Evolutionary conservation across 495 filamentous ascomycete species (phyloP).

Genomic region (Penicillium bialowiezense): DNA sequence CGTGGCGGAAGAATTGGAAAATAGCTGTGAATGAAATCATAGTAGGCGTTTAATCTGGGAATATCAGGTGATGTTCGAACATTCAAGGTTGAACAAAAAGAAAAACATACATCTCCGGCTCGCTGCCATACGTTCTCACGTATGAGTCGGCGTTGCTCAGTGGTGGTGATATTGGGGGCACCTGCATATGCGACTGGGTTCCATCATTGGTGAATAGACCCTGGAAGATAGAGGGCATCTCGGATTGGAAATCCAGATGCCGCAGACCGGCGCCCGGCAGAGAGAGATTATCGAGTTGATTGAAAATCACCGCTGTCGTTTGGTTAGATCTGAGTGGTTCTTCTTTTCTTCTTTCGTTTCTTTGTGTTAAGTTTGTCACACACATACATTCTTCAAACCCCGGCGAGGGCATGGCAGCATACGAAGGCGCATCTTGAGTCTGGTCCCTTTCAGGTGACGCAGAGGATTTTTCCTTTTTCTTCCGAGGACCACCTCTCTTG

Average conservation of each 20-base stretch:
- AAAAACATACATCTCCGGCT: slow-evolving; percentile 38
- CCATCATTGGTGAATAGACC: slow-evolving; percentile 31
- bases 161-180: slow-evolving; percentile 34
- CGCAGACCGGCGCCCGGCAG: slow-evolving; percentile 43
- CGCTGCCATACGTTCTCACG: slow-evolving; percentile 42
- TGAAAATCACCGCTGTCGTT: slow-evolving; percentile 36
- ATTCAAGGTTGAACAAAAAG: background rate
- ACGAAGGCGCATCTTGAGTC: slow-evolving; percentile 22
- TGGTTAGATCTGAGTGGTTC: no score
- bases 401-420: slow-evolving; percentile 18
- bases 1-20: slow-evolving; percentile 59
- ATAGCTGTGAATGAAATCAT: slow-evolving; percentile 57
- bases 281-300: slow-evolving; percentile 43
- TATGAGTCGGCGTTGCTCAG: slow-evolving; percentile 25
- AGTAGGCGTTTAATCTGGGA: slow-evolving; percentile 56
- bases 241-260: slow-evolving; percentile 37
- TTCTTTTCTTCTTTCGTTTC: slow-evolving; percentile 10
- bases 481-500: slow-evolving; percentile 55
- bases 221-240: slow-evolving; percentile 38
- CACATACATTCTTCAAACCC: slow-evolving; percentile 38
- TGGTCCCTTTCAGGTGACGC: slow-evolving; percentile 20
- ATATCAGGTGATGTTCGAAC: slow-evolving; percentile 14
- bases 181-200: slow-evolving; percentile 23
- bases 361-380: background rate
- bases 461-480: slow-evolving; percentile 37